Evolutionary conservation across 306 rosid species (phyloP).

Genomic region (Cucurbita argyrosperma): DNA sequence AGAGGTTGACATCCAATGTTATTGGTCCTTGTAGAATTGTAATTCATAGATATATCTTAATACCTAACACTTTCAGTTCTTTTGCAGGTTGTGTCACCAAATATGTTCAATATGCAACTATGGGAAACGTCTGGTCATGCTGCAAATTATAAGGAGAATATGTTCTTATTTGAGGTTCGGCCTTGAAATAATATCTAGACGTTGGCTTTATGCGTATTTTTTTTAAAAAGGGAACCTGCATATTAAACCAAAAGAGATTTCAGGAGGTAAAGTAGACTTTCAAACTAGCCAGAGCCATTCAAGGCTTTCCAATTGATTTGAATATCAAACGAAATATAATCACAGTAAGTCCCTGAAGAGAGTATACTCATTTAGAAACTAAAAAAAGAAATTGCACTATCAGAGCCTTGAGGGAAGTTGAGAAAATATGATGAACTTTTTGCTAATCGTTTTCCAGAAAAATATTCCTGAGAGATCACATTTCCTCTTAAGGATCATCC

Average conservation of each 20-base stretch:
- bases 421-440: neutral
- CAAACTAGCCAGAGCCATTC: neutral
- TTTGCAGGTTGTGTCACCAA: constrained; percentile 73
- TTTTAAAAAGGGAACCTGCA: neutral
- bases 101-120: constrained; percentile 83
- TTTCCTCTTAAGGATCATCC: neutral
- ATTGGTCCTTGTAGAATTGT: neutral
- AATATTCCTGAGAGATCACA: neutral
- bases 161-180: constrained; percentile 84
- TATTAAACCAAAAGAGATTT: neutral
- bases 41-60: neutral
- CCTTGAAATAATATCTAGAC: neutral
- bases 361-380: neutral
- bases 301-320: neutral
- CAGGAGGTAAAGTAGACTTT: neutral
- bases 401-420: neutral
- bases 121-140: constrained; percentile 99
- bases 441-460: neutral
- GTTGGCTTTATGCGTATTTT: neutral
- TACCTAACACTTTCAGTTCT: neutral
- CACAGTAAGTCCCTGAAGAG: neutral
- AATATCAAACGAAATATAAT: neutral
- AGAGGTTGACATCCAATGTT: constrained; percentile 42
- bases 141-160: constrained; percentile 75
- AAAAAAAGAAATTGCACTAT: neutral